A percentile compares a stretch with the other conserved stretches of the same genome.
phyloP scores from a whole-genome alignment of 2,329 filamentous ascomycete genomes.

The Paracoccidioides lutzii region DNA sequence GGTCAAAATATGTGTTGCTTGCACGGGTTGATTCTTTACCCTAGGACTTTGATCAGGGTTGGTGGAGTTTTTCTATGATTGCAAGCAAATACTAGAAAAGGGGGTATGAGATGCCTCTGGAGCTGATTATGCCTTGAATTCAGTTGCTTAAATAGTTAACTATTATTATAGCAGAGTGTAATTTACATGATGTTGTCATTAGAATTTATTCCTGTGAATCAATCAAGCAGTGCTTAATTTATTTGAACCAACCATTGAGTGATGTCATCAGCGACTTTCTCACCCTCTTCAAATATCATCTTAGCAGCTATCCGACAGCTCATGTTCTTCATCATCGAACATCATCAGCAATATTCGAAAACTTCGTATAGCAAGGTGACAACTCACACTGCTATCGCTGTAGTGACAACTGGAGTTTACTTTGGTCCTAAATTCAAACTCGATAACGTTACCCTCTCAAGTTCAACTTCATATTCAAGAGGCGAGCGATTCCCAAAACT shows the following conservation, averaged over 20 bases:
- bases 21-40: no score
- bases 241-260: not conserved
- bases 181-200: not conserved
- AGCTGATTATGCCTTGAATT: not conserved
- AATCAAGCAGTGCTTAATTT: not conserved
- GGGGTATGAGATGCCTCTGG: not conserved
- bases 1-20: not conserved
- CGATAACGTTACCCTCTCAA: not conserved
- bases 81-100: not conserved
- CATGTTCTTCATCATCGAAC: no score
- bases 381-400: not conserved
- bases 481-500: not conserved
- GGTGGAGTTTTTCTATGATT: not conserved
- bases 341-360: no score
- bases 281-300: not conserved
- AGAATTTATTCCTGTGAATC: not conserved
- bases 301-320: no score
- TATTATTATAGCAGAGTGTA: no score
- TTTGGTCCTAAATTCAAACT: not conserved
- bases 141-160: no score
- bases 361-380: not conserved
- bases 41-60: not conserved
- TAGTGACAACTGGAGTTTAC: not conserved
- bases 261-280: not conserved
- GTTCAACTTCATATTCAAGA: not conserved